Conservation (phyloP, 192 early-diverging fungal genomes). For the Neocallimastix lanati region DNA sequence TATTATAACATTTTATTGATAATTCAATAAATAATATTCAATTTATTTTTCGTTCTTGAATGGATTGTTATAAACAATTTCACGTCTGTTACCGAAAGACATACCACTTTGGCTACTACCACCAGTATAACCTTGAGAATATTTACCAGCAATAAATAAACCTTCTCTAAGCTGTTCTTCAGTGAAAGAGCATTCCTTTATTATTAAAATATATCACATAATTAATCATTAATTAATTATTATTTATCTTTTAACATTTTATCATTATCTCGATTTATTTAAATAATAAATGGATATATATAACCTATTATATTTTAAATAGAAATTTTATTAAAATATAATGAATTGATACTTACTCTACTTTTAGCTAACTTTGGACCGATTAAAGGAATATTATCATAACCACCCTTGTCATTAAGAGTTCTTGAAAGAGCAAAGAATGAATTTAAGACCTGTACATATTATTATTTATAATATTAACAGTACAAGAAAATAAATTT, state of each 20-base stretch:
- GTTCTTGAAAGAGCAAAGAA: neutral
- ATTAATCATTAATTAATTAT: too few species aligned
- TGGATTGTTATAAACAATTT: slow-evolving; percentile 1
- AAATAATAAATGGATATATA: too few species aligned
- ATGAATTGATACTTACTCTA: neutral
- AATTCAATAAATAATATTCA: too few species aligned
- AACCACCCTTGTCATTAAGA: neutral
- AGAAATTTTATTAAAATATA: too few species aligned
- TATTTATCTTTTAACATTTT: too few species aligned
- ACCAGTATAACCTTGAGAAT: neutral
- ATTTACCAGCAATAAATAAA: neutral
- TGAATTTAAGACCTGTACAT: neutral
- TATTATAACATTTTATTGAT: too few species aligned
- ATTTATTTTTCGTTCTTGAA: neutral
- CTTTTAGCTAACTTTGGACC: neutral
- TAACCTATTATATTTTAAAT: too few species aligned
- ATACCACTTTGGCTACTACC: slow-evolving; percentile 8
- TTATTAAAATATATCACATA: too few species aligned
- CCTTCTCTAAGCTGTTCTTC: neutral
- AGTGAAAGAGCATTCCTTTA: neutral
- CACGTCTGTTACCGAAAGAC: slow-evolving; percentile 8
- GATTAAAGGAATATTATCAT: neutral
- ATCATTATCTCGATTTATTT: too few species aligned
- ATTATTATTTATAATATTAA: too few species aligned
- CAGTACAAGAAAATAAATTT: too few species aligned